Evolutionary conservation across 805 yeast species (phyloP).

Genomic region (Jamesozyma jinghongensis): DNA sequence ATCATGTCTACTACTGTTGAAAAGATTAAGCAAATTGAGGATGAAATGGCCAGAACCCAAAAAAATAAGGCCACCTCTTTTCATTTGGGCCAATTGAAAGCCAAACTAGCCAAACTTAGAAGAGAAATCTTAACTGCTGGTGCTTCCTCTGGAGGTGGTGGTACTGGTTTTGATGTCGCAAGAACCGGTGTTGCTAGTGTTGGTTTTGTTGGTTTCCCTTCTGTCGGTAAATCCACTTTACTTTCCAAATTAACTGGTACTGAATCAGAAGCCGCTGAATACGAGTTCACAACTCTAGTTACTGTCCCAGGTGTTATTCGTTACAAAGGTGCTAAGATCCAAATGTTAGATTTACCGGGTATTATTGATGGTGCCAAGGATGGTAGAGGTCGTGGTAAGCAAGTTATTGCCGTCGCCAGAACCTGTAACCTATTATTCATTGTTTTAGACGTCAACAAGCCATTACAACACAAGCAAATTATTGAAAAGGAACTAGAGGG

Average conservation of each 20-base stretch:
- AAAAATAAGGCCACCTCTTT: slow-evolving; percentile 96
- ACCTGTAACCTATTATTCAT: slow-evolving; percentile 90
- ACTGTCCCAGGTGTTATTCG: slow-evolving; percentile 96
- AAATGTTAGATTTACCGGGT: slow-evolving; percentile 89
- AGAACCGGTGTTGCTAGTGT: slow-evolving; percentile 96
- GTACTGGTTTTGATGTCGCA: slow-evolving; percentile 96
- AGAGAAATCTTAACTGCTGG: slow-evolving; percentile 76
- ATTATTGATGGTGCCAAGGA: slow-evolving; percentile 87
- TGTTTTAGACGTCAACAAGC: slow-evolving; percentile 93
- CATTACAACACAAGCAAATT: slow-evolving; percentile 85
- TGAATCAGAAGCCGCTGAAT: slow-evolving; percentile 95
- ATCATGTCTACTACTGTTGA: slow-evolving; percentile 60
- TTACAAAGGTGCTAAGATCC: slow-evolving; percentile 95
- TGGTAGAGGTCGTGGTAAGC: slow-evolving; percentile 89
- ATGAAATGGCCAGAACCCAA: slow-evolving; percentile 96
- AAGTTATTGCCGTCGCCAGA: slow-evolving; percentile 98
- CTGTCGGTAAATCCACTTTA: slow-evolving; percentile 79
- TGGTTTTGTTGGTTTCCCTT: slow-evolving; percentile 97
- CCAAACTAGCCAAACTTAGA: slow-evolving; percentile 89
- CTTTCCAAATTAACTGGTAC: slow-evolving; percentile 88
- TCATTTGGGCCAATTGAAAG: slow-evolving; percentile 95
- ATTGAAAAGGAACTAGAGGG: slow-evolving; percentile 96
- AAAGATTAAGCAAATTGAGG: slow-evolving; percentile 80
- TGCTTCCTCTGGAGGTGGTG: slow-evolving; percentile 75
- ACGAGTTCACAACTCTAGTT: slow-evolving; percentile 94